Evolutionary conservation across 441 rosid genomes (phyloP), one percentile per base, ranked within the genome.

Genomic region (Raphanus hybrid): DNA sequence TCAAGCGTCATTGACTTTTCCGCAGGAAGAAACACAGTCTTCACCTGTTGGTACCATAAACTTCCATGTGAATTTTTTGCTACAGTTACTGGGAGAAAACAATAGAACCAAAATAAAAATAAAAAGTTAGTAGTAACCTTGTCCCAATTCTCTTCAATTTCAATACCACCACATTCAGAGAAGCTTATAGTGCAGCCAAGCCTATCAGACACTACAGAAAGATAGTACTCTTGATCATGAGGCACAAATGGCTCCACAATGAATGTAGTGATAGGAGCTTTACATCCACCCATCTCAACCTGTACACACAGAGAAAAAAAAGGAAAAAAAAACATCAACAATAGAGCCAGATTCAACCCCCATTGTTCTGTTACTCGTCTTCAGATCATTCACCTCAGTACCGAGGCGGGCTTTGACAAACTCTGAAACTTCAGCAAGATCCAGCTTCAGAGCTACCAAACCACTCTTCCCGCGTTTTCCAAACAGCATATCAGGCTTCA

Each of bases 381-480:
- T 39, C 1, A 0, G 37, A 20, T 50, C 37, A 58, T 9, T 86
- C 75, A 94, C 98, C 97, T 94, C 93, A 34, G 78, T 78, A 9
- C 98, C 97, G 43, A 92, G 91, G 52, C 95, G 90, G 55, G 75
- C 86, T 84, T 94, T 94, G 73, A 94, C 98, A 71, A 94, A 94
- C 41, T 87, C 93, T 69, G 92, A 90, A 77, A 94, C 98, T 85
- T 94, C 89, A 82, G 97, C 98, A 77, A 94, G 85, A 85, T 92
- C 98, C 61, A 94, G 81, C 83, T 92, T 92, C 45, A 94, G 85
- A 50, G 97, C 93, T 7, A 92, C 97, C 78, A 94, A 83, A 3
- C 97, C 97, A 63, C 97, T 92, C 88, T 94, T 94, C 69, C 97
- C 97, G 23, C 97, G 93, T 78, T 94, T 94, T 16, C 97, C 97